Conservation (phyloP, 2,329 filamentous ascomycete genomes). For the Helotiales sp. region DNA sequence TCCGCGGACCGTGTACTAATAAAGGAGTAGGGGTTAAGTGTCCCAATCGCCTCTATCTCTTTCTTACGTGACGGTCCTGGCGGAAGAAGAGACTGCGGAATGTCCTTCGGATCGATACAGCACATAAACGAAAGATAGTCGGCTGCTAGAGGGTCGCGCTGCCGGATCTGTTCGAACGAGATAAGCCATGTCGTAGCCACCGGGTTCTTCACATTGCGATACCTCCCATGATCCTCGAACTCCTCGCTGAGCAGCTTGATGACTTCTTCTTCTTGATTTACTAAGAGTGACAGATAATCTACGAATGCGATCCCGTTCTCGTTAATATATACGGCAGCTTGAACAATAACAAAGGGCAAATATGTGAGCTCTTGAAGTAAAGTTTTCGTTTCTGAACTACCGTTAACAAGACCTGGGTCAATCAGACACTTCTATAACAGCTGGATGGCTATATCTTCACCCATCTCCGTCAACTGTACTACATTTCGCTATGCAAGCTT, state of each 20-base stretch:
- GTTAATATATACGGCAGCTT: slow-evolving; percentile 45
- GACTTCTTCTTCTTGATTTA: slow-evolving; percentile 41
- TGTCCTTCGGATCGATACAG: slow-evolving; percentile 48
- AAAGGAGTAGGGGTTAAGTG: slow-evolving; percentile 30
- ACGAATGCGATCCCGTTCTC: slow-evolving; percentile 37
- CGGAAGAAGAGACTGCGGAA: slow-evolving; percentile 46
- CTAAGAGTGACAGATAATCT: slow-evolving; percentile 46
- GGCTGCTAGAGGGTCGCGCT: slow-evolving; percentile 41
- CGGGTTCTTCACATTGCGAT: slow-evolving; percentile 45
- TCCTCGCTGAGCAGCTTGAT: slow-evolving; percentile 44
- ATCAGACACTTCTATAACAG: slow-evolving; percentile 40
- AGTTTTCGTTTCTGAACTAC: slow-evolving; percentile 20
- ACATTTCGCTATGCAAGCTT: slow-evolving; percentile 37
- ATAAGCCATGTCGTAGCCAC: slow-evolving; percentile 39
- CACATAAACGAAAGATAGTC: slow-evolving; percentile 48
- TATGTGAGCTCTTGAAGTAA: slow-evolving; percentile 45
- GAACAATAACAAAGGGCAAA: slow-evolving; percentile 49
- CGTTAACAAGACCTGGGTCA: slow-evolving; percentile 15
- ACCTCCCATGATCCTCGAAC: slow-evolving; percentile 44
- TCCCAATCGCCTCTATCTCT: slow-evolving; percentile 26
- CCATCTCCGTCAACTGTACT: slow-evolving; percentile 43
- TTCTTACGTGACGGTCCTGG: slow-evolving; percentile 11
- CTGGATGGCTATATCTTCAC: slow-evolving; percentile 35
- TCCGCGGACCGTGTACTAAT: slow-evolving; percentile 20
- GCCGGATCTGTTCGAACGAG: slow-evolving; percentile 48